Evolutionary conservation across 2,329 filamentous ascomycete genomes (phyloP).

Genomic region (Cadophora sp.): DNA sequence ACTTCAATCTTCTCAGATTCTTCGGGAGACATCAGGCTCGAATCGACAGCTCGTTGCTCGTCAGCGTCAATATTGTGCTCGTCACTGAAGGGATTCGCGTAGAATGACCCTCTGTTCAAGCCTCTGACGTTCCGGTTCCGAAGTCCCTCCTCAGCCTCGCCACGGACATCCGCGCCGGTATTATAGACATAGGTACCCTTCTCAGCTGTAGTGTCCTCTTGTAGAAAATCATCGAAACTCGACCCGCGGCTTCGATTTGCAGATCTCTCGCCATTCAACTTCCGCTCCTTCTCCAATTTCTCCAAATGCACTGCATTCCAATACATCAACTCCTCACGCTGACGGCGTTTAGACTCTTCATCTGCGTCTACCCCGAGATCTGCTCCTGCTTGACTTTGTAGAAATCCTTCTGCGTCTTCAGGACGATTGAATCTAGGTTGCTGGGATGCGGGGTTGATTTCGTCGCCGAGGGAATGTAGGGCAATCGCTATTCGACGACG

Average conservation of each 20-base stretch:
- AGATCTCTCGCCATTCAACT: constrained; percentile 35
- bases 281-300: constrained; percentile 50
- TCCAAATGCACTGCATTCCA: constrained; percentile 65
- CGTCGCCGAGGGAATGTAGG: constrained; percentile 64
- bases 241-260: constrained; percentile 40
- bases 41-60: constrained; percentile 51
- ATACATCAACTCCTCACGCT: constrained; percentile 69
- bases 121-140: constrained; percentile 56
- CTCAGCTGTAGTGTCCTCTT: constrained; percentile 57
- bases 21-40: constrained; percentile 52
- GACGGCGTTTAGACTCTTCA: constrained; percentile 64
- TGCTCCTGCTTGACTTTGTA: constrained; percentile 54
- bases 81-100: constrained; percentile 63
- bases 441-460: constrained; percentile 49
- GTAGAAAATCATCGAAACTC: constrained; percentile 65
- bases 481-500: constrained; percentile 67
- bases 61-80: constrained; percentile 46
- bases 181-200: constrained; percentile 64
- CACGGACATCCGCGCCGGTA: constrained; percentile 55
- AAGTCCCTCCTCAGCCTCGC: constrained; percentile 51
- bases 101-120: constrained; percentile 52
- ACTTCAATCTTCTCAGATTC: constrained; percentile 57
- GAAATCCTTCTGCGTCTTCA: constrained; percentile 69
- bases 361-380: constrained; percentile 64
- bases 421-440: constrained; percentile 68